Conservation (phyloP, 257 asterid genomes). For the Penstemon newberryi region DNA sequence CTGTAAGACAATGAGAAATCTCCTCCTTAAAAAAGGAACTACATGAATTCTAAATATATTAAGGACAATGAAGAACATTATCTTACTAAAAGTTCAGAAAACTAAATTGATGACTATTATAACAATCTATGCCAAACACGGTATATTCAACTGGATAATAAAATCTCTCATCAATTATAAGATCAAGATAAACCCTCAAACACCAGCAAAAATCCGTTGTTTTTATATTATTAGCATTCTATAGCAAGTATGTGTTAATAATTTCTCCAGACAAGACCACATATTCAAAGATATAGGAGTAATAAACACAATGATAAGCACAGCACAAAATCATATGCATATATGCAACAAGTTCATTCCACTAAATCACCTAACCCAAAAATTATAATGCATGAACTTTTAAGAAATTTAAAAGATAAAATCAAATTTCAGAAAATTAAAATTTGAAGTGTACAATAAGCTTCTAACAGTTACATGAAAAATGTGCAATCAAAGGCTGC, state of each 20-base stretch:
- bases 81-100: conserved; percentile 7
- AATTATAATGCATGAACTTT: conserved; percentile 14
- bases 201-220: conserved; percentile 8
- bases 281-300: not conserved
- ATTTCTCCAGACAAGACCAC: not conserved
- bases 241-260: not conserved
- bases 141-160: not conserved
- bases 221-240: not conserved
- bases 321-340: not conserved
- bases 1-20: conserved; percentile 27
- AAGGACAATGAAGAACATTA: not conserved
- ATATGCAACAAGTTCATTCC: conserved; percentile 11
- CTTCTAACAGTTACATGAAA: not conserved
- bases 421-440: not conserved
- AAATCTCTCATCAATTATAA: not conserved
- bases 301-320: not conserved
- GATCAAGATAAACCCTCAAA: conserved; percentile 7
- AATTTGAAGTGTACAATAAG: not conserved
- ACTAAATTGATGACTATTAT: not conserved
- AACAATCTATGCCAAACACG: not conserved
- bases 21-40: conserved; percentile 9
- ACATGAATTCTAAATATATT: conserved; percentile 11
- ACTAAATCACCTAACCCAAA: not conserved
- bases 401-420: conserved; percentile 3
- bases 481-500: not conserved